Evolutionary conservation across 495 filamentous ascomycete genomes (phyloP), one percentile per base, ranked within the genome.

Genomic region (Glonium stellatum): DNA sequence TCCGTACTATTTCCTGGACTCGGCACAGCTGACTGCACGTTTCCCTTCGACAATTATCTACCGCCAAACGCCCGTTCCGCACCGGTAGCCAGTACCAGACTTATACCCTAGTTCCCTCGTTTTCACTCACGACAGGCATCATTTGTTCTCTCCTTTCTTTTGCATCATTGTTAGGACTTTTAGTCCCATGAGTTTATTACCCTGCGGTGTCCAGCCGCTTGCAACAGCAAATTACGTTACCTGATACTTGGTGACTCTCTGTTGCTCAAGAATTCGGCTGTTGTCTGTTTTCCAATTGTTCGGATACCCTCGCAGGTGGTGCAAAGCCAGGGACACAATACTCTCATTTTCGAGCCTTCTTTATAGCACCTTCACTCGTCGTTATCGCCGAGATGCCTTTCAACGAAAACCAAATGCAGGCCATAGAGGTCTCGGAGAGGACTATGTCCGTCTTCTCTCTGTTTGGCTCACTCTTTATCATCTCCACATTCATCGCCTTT

Each of bases 381-480:
- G 10, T 11, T 11, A 18, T 18, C 39, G 39, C 39, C 39, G 13
- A 44, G 13, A 44, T 44, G 39, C 39, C 39, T 44, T 47, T 63
- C 9, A 9, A 13, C 5, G 42, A 49, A 12, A 5, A 37, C 11
- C 42, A 63, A 47, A 48, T 63, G 57, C 42, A 54, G 61, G 80
- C 80, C 54, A 75, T 89, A 62, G 79, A 74, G 65, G 68, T 78
- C 63, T 82, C 88, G 47, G 88, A 92, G 73, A 76, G 87, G 54
- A 71, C 79, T 10, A 83, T 82, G 64, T 90, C 88, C 0, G 73
- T 82, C 11, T 75, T 93, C 65, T 95, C 89, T 0, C 67, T 96
- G 3, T 13, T 86, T 3, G 89, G 88, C 49, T 87, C 85, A 27
- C 61, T 83, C 47, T 85, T 93, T 69, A 86, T 95, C 54, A 80